A percentile compares a stretch with the other conserved stretches of the same genome.
Evolutionary conservation across 176 grass and related monocot species (phyloP).

Genomic region (Bromus sterilis): DNA sequence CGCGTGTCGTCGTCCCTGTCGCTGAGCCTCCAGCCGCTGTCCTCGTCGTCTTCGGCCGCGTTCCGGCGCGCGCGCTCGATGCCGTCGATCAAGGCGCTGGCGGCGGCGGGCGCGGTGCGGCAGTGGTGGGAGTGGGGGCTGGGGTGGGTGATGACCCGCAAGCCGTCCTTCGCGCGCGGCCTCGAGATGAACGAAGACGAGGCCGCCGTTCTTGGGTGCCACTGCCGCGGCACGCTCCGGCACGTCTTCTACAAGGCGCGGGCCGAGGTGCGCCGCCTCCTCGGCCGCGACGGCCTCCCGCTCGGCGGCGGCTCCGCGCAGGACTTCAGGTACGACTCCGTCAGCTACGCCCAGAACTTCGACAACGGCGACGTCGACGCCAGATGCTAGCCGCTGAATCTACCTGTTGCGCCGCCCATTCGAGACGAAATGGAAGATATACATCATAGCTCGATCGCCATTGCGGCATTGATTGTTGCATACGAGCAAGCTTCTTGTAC

Average conservation of each 20-base stretch:
- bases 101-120: conserved; percentile 50
- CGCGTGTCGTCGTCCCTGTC: conserved; percentile 78
- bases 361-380: conserved; percentile 46
- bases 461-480: not conserved
- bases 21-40: conserved; percentile 45
- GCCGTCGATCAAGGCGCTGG: conserved; percentile 55
- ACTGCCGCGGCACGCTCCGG: conserved; percentile 26
- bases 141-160: conserved; percentile 66
- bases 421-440: not conserved
- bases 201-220: conserved; percentile 42
- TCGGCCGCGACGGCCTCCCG: conserved; percentile 50
- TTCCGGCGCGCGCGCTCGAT: conserved; percentile 51
- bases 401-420: not conserved
- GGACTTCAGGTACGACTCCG: conserved; percentile 76
- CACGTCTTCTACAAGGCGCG: conserved; percentile 72
- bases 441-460: not conserved
- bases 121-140: conserved; percentile 79
- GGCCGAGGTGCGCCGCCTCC: conserved; percentile 51
- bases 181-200: conserved; percentile 67
- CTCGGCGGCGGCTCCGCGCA: conserved; percentile 22
- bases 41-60: conserved; percentile 16
- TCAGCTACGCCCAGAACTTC: conserved; percentile 83
- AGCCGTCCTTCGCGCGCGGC: conserved; percentile 48
- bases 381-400: not conserved
- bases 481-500: not conserved